Evolutionary conservation across 805 yeast species (phyloP), one percentile per base, ranked within the genome.

Genomic region (Spathaspora girioi): DNA sequence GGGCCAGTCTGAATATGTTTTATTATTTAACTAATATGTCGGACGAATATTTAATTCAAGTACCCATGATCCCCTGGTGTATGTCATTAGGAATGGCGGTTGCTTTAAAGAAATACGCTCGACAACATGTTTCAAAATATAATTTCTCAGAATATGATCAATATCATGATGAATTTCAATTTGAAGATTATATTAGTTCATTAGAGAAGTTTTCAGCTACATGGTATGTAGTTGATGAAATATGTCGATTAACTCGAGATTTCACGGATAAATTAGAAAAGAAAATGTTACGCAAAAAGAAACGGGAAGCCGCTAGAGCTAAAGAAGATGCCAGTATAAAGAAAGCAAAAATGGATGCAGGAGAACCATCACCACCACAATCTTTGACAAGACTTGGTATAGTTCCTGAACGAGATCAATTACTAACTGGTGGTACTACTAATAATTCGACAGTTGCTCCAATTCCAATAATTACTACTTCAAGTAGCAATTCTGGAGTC

Each of bases 171-270:
- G 52, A 47, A 18, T 60, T 50, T 38, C 55, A 54, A 10, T 51
- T 61, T 32, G 59, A 61, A 45, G 63, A 60, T 26, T 60, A 58
- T 48, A 46, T 68, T 26, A 26, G 11, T 2, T 62, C 53, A 29
- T 54, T 68, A 35, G 61, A 60, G 19, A 55, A 59, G 44, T 63
- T 59, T 52, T 26, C 58, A 15, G 32, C 50, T 6, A 54, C 57
- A 17, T 67, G 70, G 70, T 60, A 62, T 61, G 55, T 65, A 11
- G 64, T 65, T 9, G 69, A 66, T 45, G 70, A 66, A 47, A 59
- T 65, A 31, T 57, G 59, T 42, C 53, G 56, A 38, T 50, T 65
- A 19, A 50, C 63, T 7, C 54, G 53, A 38, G 66, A 65, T 26
- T 66, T 63, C 46, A 49, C 55, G 7, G 54, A 57, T n/a, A 58